Percentiles rank a stretch among this genome's conserved stretches.
Evolutionary conservation across 352 stramenopile genomes (phyloP).

Genomic region (Globisporangium echinulatum): DNA sequence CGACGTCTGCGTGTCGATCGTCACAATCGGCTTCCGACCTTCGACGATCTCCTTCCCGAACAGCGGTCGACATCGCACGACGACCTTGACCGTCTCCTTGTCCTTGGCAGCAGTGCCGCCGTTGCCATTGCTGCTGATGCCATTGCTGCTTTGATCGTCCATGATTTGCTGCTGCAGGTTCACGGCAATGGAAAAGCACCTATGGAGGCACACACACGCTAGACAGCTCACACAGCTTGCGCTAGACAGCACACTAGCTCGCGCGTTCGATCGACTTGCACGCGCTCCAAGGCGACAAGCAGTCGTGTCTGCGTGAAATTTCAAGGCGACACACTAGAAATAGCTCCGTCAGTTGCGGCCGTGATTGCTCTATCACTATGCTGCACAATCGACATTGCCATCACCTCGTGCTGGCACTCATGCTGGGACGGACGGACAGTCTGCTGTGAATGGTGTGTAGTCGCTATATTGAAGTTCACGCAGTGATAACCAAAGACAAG

Average conservation of each 20-base stretch:
- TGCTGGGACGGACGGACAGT: too few species aligned
- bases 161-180: background rate
- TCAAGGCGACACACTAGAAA: background rate
- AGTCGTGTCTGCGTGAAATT: background rate
- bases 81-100: conserved; percentile 86
- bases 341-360: background rate
- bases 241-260: background rate
- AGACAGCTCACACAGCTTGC: too few species aligned
- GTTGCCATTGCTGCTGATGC: background rate
- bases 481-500: too few species aligned
- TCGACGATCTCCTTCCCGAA: conserved; percentile 82
- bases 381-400: background rate
- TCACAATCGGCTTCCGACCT: conserved; percentile 78
- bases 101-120: conserved; percentile 29
- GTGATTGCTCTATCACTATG: too few species aligned
- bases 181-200: too few species aligned
- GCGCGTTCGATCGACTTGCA: background rate
- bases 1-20: conserved; percentile 53
- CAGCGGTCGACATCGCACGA: conserved; percentile 82
- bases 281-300: background rate
- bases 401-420: background rate
- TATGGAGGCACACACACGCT: background rate
- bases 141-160: conserved; percentile 1
- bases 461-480: too few species aligned
- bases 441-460: too few species aligned